Base-by-base conservation (phyloP, 805 yeast species). In the Schwanniomyces polymorphus region DNA sequence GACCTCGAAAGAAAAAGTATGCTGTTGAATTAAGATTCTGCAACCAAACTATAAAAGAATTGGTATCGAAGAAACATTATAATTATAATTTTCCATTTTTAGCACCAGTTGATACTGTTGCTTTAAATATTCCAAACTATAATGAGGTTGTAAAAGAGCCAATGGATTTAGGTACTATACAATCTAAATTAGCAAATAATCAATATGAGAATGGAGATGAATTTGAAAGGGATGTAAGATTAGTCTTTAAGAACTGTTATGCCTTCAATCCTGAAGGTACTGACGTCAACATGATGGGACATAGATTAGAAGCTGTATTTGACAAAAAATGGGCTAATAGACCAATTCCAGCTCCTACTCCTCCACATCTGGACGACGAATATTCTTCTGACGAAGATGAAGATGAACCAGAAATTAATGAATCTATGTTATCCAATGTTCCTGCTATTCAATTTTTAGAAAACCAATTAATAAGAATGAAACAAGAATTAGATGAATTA, bases 241-340 rank as follows among this genome's bases (percentile, higher is more conserved):
- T 91, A 50, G 88, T 94, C 48, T 91, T 94, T 72, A 75, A 80
- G 52, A 92, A 94, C 69, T 92, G 98, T 70, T 94, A 89, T 65
- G 75, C 79, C 12, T 94, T 92, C 73, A 94, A 94, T 67, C 98
- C 99, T 2, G 96, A 88, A 58, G 96, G 97, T n/a, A 85, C 96
- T 5, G 96, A 96, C 42, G 99, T 94, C 31, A 90, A 91, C 65
- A 80, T 82, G 79, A 87, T 94, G 96, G 99, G 98, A 16, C 96
- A 89, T 64, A 79, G 91, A 57, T 74, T 94, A 46, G 97, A 94
- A 67, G 85, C 84, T 25, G 80, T 88, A 2, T 94, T 92, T 61
- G 87, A 90, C 58, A 84, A 87, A 59, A 85, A 84, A 65, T 92
- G 98, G 97, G 79, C 82, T 21, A 91, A 89, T 55, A 63, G 68